phyloP scores from a whole-genome alignment of 306 rosid genomes.

The Urtica urens region DNA sequence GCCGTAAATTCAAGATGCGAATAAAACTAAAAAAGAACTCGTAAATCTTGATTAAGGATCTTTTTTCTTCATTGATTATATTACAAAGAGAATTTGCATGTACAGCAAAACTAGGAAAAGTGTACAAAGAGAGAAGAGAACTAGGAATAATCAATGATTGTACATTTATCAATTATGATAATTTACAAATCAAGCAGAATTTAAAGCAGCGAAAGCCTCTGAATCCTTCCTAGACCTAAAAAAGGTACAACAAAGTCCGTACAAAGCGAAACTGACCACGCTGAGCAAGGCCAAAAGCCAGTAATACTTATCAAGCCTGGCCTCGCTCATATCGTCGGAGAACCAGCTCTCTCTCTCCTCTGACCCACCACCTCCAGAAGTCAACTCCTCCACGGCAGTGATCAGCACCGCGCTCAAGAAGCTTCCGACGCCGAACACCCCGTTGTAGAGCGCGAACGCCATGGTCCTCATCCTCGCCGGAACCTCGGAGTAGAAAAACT shows the following conservation, averaged over 20 bases:
- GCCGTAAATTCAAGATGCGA: no score
- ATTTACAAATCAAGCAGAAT: neutral
- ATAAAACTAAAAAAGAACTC: no score
- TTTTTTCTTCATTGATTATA: no score
- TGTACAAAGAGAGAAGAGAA: no score
- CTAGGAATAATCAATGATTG: no score
- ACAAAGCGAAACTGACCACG: slow-evolving; percentile 39
- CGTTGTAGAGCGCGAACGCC: slow-evolving; percentile 66
- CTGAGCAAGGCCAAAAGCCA: slow-evolving; percentile 58
- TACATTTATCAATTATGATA: no score
- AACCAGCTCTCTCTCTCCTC: slow-evolving; percentile 63
- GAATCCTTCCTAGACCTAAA: slow-evolving; percentile 29
- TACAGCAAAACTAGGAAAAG: neutral
- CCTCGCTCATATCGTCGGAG: slow-evolving; percentile 71
- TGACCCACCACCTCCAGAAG: no score
- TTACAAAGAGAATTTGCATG: no score
- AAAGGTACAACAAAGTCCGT: slow-evolving; percentile 44
- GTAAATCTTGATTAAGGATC: no score
- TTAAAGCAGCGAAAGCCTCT: slow-evolving; percentile 1
- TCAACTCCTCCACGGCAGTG: slow-evolving; percentile 40
- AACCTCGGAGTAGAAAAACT: slow-evolving; percentile 82
- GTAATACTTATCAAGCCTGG: slow-evolving; percentile 65
- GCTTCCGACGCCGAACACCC: slow-evolving; percentile 96
- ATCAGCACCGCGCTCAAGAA: slow-evolving; percentile 74
- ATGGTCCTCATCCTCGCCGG: slow-evolving; percentile 69